Evolutionary conservation across 495 filamentous ascomycete species (phyloP).

Genomic region (Acidiella bohemica): DNA sequence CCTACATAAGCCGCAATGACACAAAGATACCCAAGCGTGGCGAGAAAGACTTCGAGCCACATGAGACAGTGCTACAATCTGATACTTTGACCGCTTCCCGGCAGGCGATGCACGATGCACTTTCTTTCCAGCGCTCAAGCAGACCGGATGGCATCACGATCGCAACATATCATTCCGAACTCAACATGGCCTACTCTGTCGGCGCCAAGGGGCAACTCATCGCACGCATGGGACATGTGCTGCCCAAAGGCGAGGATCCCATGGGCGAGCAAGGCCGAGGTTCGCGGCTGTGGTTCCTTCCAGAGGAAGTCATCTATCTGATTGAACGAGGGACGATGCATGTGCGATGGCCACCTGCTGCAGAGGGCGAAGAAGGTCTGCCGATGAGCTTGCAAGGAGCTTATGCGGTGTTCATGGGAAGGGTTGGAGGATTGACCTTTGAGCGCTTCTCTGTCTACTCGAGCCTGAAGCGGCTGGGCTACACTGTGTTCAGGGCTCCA

Average conservation of each 20-base stretch:
- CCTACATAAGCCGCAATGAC: conserved; percentile 7
- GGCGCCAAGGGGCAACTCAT: conserved; percentile 41
- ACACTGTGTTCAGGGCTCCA: conserved; percentile 58
- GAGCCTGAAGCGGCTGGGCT: conserved; percentile 70
- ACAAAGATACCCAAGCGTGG: conserved; percentile 57
- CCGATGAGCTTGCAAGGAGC: conserved; percentile 84
- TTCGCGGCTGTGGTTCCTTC: conserved; percentile 57
- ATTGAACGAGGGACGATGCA: conserved; percentile 78
- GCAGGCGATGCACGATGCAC: conserved; percentile 79
- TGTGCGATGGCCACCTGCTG: conserved; percentile 55
- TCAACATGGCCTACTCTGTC: conserved; percentile 32
- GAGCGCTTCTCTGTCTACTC: conserved; percentile 81
- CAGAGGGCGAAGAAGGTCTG: conserved; percentile 36
- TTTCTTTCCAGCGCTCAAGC: conserved; percentile 58
- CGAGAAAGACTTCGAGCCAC: conserved; percentile 92
- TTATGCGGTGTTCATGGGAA: conserved; percentile 64
- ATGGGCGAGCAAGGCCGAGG: conserved; percentile 9
- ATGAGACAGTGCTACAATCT: conserved; percentile 71
- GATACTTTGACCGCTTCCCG: conserved; percentile 63
- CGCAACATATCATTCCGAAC: conserved; percentile 43
- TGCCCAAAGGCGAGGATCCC: conserved; percentile 30
- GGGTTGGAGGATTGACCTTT: conserved; percentile 50
- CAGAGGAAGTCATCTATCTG: conserved; percentile 81
- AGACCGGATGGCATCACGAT: conserved; percentile 38
- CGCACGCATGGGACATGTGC: conserved; percentile 43